Conservation (phyloP, 148 eudicot genomes). For the Dysphania ambrosioides region DNA sequence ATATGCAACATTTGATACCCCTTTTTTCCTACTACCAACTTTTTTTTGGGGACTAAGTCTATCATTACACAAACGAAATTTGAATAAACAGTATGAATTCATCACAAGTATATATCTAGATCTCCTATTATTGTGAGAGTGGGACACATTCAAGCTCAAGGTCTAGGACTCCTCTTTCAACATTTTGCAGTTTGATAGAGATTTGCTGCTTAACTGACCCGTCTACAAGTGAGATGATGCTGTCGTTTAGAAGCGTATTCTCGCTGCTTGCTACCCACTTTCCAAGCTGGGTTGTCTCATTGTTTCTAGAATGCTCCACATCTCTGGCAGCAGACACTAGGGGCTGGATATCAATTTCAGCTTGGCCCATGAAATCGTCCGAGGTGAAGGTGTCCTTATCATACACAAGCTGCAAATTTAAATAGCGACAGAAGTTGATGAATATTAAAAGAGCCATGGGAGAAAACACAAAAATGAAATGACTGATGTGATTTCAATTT, state of each 20-base stretch:
- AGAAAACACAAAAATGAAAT: not conserved
- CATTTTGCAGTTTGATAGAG: slow-evolving; percentile 66
- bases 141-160: slow-evolving; percentile 94
- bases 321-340: slow-evolving; percentile 82
- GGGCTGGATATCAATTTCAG: slow-evolving; percentile 88
- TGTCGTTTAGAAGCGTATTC: slow-evolving; percentile 61
- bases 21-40: not conserved
- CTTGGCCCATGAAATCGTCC: slow-evolving; percentile 97
- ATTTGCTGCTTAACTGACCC: slow-evolving; percentile 78
- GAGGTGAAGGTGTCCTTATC: slow-evolving; percentile 88
- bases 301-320: slow-evolving; percentile 38
- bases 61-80: slow-evolving; percentile 6
- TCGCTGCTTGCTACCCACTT: slow-evolving; percentile 72
- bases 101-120: not conserved
- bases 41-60: not conserved
- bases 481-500: not conserved
- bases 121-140: slow-evolving; percentile 58
- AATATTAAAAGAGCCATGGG: not conserved
- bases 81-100: slow-evolving; percentile 5
- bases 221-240: slow-evolving; percentile 48
- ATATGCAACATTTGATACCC: not conserved
- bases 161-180: slow-evolving; percentile 78
- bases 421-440: not conserved
- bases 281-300: slow-evolving; percentile 52
- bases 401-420: slow-evolving; percentile 59